Evolutionary conservation across 306 rosid genomes (phyloP), one percentile per base, ranked within the genome.

Genomic region (Vigna angularis): DNA sequence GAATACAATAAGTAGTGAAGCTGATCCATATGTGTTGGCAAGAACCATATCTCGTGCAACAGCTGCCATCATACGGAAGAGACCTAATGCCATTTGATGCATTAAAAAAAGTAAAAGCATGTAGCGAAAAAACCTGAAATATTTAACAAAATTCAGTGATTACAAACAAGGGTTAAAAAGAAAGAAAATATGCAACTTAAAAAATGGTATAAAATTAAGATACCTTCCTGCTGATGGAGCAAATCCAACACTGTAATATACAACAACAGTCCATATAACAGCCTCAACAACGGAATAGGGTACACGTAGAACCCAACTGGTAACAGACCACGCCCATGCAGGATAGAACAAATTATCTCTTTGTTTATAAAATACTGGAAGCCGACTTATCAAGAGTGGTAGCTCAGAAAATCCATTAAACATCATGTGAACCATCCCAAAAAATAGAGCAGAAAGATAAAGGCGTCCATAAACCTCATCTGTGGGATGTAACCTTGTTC

Each of bases 61-160:
- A 42, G 94, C 7, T 65, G 96, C 98, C 93, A 93, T 90, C 87
- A 83, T 62, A 77, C 98, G 90, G 77, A 90, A 93, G 77, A 93
- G 93, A 80, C 98, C 96, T 82, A 93, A 57, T 70, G 93, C 97
- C 98, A 93, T 93, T 87, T 93, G 98, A 85, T 93, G 98, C 66
- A 91, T 70, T 36, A 84, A 32, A 71, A 93, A 90, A 42, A 91
- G 96, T 78, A 87, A 20, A 32, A 93, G 30, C 96, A 91, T 87
- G 83, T 79, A 91, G 48, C 97, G 94, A 66, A 91, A 93, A 82
- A 93, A 90, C 93, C 98, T 93, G 96, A 78, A 93, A 88, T 45
- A 65, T 64, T 73, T 74, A 15, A 70, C 57, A 77, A 56, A 67
- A 52, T 44, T 13, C 66, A 72, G 75, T 73, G 73, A 79, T 69